Base-by-base conservation (phyloP, 441 rosid species). In the Syzygium syzygioides region DNA sequence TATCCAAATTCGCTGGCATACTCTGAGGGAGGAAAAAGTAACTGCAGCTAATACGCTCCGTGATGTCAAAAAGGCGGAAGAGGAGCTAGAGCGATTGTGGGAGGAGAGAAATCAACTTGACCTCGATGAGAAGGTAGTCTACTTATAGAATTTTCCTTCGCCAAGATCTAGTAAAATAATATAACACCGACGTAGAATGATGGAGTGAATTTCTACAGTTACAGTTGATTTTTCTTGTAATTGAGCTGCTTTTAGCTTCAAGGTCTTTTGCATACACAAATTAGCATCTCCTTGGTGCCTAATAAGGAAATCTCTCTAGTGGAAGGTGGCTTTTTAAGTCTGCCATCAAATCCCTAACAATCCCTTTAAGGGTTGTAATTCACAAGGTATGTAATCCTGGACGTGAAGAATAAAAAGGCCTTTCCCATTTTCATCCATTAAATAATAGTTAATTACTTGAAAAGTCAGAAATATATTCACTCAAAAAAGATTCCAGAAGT, bases 91-190 rank as follows among this genome's bases (percentile, higher is more conserved):
- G 90, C 94, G 91, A 86, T 92, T 98, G 93, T 91, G 91, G 32
- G 99, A 96, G 93, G 99, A 98, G 93, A 96, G 92, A 91, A 91
- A 90, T 90, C 99, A 97, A 92, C 94, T 96, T 89, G 98, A 96
- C 88, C 95, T 96, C 57, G 99, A 97, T 60, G 95, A 94, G 92
- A 95, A 97, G 99, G 99, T 98, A 68, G 86, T 56, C 85, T 89
- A 87, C 62, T 90, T 13, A 57, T 18, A 85, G n/a, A 12, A 13
- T 37, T 76, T n/a, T 76, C 83, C 28, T 76, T 41, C n/a, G 14
- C 83, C 53, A 76, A 13, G 53, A 41, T 41, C 28, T 45, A 76
- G 17, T 41, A 37, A 19, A 71, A 71, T 37, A 17, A 76, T 41
- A 37, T 41, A 37, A 76, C 83, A 45, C n/a, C 23, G 83, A 23